A percentile compares a stretch with the other conserved stretches of the same genome.
Evolutionary conservation across 108 stramenopile genomes (phyloP).

Genomic region (Aurantiochytrium sp.): DNA sequence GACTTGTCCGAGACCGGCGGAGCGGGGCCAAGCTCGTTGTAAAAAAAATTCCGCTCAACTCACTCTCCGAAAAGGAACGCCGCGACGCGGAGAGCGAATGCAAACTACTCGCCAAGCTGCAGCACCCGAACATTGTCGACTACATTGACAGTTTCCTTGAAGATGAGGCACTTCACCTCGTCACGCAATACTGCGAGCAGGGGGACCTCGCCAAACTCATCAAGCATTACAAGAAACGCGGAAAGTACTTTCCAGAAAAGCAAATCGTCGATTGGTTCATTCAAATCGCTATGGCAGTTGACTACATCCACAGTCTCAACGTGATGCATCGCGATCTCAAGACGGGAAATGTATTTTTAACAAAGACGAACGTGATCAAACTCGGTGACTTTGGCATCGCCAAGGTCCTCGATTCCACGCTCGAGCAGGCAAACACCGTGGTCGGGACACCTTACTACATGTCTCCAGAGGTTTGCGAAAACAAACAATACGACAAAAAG

Average conservation of each 20-base stretch:
- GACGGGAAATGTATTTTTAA: constrained; percentile 54
- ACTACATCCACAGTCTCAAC: constrained; percentile 36
- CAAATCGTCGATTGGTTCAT: constrained; percentile 34
- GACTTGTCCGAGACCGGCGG: background rate
- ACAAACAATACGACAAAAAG: constrained; percentile 18
- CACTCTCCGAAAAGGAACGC: background rate
- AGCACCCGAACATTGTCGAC: constrained; percentile 23
- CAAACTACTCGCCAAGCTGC: constrained; percentile 13
- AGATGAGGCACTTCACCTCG: constrained; percentile 15
- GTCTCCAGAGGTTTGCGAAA: constrained; percentile 17
- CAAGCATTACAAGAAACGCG: background rate
- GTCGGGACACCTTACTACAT: constrained; percentile 51
- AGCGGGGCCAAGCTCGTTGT: background rate
- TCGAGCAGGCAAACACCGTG: constrained; percentile 36
- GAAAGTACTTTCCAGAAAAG: background rate
- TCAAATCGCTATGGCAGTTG: constrained; percentile 37
- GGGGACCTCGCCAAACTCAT: constrained; percentile 28
- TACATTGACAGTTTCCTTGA: constrained; percentile 14
- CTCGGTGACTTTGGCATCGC: constrained; percentile 47
- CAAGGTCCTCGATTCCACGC: constrained; percentile 26
- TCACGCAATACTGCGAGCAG: constrained; percentile 31
- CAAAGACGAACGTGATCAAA: constrained; percentile 30
- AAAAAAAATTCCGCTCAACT: background rate
- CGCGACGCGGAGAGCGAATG: constrained; percentile 7
- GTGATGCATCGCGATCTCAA: constrained; percentile 49